phyloP scores from a whole-genome alignment of 129 eudicot genomes.

The Solidago caesia region DNA sequence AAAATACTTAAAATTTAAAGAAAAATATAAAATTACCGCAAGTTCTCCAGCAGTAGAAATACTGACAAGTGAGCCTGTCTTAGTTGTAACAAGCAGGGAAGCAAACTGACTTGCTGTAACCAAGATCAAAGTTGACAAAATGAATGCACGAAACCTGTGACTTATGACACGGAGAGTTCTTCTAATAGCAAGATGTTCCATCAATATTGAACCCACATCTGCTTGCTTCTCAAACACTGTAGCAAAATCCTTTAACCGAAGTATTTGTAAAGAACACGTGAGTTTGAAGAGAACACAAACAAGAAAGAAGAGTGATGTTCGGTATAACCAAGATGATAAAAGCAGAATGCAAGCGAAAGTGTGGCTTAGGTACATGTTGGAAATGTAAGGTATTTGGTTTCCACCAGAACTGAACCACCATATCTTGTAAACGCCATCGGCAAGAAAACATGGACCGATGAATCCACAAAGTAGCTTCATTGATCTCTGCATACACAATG shows the following conservation, averaged over 20 bases:
- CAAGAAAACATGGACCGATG: constrained; percentile 74
- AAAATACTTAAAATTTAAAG: background rate
- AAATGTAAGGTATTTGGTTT: constrained; percentile 58
- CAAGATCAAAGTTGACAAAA: constrained; percentile 56
- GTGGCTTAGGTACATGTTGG: constrained; percentile 60
- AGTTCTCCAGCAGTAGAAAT: constrained; percentile 82
- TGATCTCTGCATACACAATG: constrained; percentile 58
- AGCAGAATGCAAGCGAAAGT: constrained; percentile 52
- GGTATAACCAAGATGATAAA: constrained; percentile 73
- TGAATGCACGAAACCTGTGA: constrained; percentile 79
- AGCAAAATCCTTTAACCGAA: constrained; percentile 75
- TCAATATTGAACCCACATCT: constrained; percentile 59
- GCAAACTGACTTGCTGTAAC: constrained; percentile 83
- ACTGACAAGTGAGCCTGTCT: constrained; percentile 51
- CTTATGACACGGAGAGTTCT: constrained; percentile 74
- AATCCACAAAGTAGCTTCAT: constrained; percentile 72
- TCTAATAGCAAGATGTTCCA: constrained; percentile 77
- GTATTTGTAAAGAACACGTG: constrained; percentile 76
- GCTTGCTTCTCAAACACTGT: constrained; percentile 64
- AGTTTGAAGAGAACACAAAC: constrained; percentile 77
- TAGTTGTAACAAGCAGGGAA: constrained; percentile 67
- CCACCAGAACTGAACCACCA: constrained; percentile 89
- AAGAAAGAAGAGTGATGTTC: constrained; percentile 70
- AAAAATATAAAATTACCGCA: constrained; percentile 49
- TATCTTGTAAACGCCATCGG: constrained; percentile 66